Conservation (phyloP, 2,329 filamentous ascomycete species). For the Fusarium sacchari region DNA sequence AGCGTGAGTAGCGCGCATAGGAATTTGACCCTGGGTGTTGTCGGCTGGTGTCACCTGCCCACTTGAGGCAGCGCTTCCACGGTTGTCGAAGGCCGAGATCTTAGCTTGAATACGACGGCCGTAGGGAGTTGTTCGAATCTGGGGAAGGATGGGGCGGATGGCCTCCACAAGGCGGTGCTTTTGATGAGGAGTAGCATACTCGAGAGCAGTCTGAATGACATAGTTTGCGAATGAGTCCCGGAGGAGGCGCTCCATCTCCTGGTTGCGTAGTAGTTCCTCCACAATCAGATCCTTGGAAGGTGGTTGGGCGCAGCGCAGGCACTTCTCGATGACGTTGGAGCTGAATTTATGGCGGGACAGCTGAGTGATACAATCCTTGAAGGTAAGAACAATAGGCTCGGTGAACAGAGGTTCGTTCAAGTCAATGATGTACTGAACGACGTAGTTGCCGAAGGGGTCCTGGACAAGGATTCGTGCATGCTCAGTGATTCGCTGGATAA, state of each 20-base stretch:
- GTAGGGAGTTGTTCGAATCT: constrained; percentile 90
- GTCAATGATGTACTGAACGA: constrained; percentile 98
- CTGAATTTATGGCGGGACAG: constrained; percentile 97
- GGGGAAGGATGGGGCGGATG: constrained; percentile 84
- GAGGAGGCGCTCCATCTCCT: constrained; percentile 87
- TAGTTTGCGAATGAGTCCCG: constrained; percentile 97
- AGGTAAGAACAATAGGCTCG: constrained; percentile 84
- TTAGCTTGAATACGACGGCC: constrained; percentile 94
- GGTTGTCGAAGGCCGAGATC: constrained; percentile 71
- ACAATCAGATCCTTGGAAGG: constrained; percentile 83
- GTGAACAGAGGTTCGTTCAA: constrained; percentile 89
- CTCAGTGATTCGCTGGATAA: constrained; percentile 87
- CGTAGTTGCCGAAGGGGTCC: constrained; percentile 98
- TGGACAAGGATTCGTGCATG: constrained; percentile 91
- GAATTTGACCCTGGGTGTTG: constrained; percentile 63
- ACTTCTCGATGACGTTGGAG: constrained; percentile 99
- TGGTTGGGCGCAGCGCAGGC: constrained; percentile 82
- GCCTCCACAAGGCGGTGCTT: constrained; percentile 82
- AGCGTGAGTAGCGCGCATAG: constrained; percentile 56
- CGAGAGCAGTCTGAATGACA: constrained; percentile 94
- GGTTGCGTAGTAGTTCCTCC: constrained; percentile 77
- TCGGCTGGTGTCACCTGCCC: constrained; percentile 65
- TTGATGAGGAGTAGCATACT: constrained; percentile 79
- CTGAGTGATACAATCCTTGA: constrained; percentile 75
- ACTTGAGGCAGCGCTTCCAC: constrained; percentile 54